Evolutionary conservation across 352 stramenopile genomes (phyloP), one percentile per base, ranked within the genome.

Genomic region (Ochromonadaceae sp.): DNA sequence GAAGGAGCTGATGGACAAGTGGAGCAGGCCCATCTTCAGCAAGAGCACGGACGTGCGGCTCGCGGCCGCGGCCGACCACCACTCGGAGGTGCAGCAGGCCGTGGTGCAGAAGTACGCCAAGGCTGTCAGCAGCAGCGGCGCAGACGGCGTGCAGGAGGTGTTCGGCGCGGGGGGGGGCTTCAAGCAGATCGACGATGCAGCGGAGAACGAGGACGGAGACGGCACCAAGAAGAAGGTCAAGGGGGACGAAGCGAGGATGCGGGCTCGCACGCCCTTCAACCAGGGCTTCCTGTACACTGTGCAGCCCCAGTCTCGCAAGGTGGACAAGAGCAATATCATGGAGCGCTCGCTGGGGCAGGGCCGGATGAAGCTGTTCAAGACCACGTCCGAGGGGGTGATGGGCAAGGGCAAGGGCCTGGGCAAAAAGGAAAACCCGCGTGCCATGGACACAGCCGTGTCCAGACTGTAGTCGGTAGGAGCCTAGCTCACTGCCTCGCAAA

Each of bases 1-100:
- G 30, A 60, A 60, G 32, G 52, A 60, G 32, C 43, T 60, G 9
- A 60, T 60, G 52, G 52, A 60, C 28, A 60, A 60, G 32, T 60
- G 52, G 52, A 48, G 30, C 28, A 10, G 52, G 26, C 52, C 52
- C 10, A 60, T 60, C 9, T 60, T 60, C 52, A 60, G 30, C 52
- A 60, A 60, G 5, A 30, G 35, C 26, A 58, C 9, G 22, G 9
- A 7, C n/a, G 49, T 42, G 25, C 15, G 9, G 7, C 7, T 43
- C 22, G 20, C 9, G 7, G 9, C 26, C 25, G 9, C 25, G 26
- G 35, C 28, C 26, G 26, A 10, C 43, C n/a, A 49, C 43, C 9
- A 60, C 31, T n/a, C 30, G 9, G 52, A 60, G 32, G 52, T 50
- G 26, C 43, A 60, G 14, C 9, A 7, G 26, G 31, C 31, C 25